Evolutionary conservation across 805 yeast genomes (phyloP).

Genomic region (Jamesozyma lodderae): DNA sequence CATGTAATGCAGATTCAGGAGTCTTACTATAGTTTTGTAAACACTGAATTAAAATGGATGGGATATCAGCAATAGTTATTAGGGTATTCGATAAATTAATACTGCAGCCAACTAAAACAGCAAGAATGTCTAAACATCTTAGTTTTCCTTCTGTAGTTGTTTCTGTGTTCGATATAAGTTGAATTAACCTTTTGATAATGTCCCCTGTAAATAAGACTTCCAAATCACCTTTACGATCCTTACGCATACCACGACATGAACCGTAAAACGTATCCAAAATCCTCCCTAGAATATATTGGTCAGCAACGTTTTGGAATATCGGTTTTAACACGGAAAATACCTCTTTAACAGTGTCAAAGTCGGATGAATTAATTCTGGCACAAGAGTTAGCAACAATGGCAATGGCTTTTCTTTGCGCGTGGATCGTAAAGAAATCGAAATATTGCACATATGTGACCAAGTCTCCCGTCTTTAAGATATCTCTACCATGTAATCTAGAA

Average conservation of each 20-base stretch:
- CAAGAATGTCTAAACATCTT: conserved; percentile 34
- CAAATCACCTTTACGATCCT: conserved; percentile 12
- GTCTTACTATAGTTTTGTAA: conserved; percentile 42
- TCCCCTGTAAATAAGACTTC: conserved; percentile 20
- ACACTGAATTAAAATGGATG: conserved; percentile 39
- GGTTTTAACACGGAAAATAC: conserved; percentile 52
- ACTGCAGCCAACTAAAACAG: conserved; percentile 37
- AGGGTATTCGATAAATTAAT: conserved; percentile 37
- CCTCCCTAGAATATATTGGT: conserved; percentile 27
- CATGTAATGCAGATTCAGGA: conserved; percentile 40
- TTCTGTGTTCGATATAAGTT: conserved; percentile 25
- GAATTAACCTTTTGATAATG: conserved; percentile 29
- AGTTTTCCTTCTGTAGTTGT: conserved; percentile 26
- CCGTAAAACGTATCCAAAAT: conserved; percentile 21
- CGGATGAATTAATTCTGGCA: conserved; percentile 33
- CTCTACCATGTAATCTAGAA: conserved; percentile 44
- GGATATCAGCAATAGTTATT: conserved; percentile 41
- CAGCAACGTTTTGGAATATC: conserved; percentile 45
- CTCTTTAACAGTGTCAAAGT: conserved; percentile 42
- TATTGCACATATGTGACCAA: conserved; percentile 55
- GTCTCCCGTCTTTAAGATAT: conserved; percentile 51
- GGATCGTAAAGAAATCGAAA: conserved; percentile 81
- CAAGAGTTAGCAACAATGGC: conserved; percentile 65
- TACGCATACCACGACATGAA: conserved; percentile 18
- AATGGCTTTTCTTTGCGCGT: conserved; percentile 78